Base-by-base conservation (phyloP, 1,284 basidiomycete genomes). In the Sanghuangporus baumii region DNA sequence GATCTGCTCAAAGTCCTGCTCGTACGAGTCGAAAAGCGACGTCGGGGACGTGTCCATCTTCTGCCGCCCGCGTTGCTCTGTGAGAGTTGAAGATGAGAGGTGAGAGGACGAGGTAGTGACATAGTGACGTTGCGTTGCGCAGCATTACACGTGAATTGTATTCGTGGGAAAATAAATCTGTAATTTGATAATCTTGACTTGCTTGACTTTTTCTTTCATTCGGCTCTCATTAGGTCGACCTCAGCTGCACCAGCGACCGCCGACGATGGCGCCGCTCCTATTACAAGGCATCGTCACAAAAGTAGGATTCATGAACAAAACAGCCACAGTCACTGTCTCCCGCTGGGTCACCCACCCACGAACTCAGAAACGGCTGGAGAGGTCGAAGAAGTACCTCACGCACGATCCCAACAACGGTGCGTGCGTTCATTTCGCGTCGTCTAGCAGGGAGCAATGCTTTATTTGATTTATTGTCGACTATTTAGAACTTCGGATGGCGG, bases 31-130 rank as follows among this genome's bases (percentile, higher is more conserved):
- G 70, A 93, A 93, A 20, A 92, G 79, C 36, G 87, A 78, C 3
- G 89, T 90, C 12, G 91, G 89, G 6, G 89, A 88, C 70, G 79
- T 85, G 72, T 92, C 89, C 90, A 93, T 93, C 66, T 66, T 51
- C 12, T n/a, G 67, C 9, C 11, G 38, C 34, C 34, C 0, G 26
- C 5, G 14, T 43, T 38, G 55, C 37, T n/a, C 43, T 6, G 9
- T 34, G 23, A 20, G 47, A 50, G 14, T 11, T 16, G 47, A 50
- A 20, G 1, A 3, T 31, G 50, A 26, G 50, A n/a, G 26, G 51
- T 26, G 31, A 6, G 57, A 50, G 40, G n/a, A 26, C 1, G 7
- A 18, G 16, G 31, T 54, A 37, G 52, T 54, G 52, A 54, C 52
- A 36, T n/a, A n/a, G n/a, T n/a, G n/a, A n/a, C n/a, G n/a, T n/a